These are phyloP conservation scores for Neolentinus lepideus DNA, from an alignment of 1,284 basidiomycete species.

Conservation along the genomic window DNA sequence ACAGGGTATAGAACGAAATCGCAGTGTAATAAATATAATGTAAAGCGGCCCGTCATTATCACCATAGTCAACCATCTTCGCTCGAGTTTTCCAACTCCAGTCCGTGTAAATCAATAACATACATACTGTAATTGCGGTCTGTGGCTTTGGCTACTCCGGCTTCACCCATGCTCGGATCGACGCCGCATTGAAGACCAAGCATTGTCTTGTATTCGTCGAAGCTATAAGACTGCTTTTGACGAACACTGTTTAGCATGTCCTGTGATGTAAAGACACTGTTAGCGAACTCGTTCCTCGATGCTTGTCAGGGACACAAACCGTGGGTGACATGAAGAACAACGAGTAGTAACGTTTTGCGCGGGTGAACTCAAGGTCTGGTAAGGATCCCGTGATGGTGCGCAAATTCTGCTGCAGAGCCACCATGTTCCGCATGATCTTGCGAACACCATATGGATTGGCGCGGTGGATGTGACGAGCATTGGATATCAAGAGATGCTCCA, in stretches of 20 bases:
- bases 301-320: conserved; percentile 37
- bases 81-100: conserved; percentile 57
- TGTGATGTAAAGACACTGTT: conserved; percentile 20
- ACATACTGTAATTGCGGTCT: conserved; percentile 71
- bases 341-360: conserved; percentile 78
- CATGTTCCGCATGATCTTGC: conserved; percentile 88
- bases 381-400: conserved; percentile 65
- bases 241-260: conserved; percentile 71
- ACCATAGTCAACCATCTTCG: conserved; percentile 13
- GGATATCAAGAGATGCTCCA: conserved; percentile 79
- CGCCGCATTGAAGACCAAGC: conserved; percentile 81
- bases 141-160: conserved; percentile 41
- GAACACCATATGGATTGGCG: conserved; percentile 75
- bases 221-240: conserved; percentile 56
- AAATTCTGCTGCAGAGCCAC: conserved; percentile 91
- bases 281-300: background rate
- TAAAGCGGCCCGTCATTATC: background rate
- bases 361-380: conserved; percentile 64
- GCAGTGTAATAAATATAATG: conserved; percentile 2
- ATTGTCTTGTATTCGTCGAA: conserved; percentile 92
- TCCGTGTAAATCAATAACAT: conserved; percentile 76
- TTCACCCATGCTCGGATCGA: conserved; percentile 51
- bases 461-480: conserved; percentile 68
- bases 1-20: background rate
- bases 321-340: conserved; percentile 67